Base-by-base conservation (phyloP, 1,284 basidiomycete species). In the Flammula alnicola region DNA sequence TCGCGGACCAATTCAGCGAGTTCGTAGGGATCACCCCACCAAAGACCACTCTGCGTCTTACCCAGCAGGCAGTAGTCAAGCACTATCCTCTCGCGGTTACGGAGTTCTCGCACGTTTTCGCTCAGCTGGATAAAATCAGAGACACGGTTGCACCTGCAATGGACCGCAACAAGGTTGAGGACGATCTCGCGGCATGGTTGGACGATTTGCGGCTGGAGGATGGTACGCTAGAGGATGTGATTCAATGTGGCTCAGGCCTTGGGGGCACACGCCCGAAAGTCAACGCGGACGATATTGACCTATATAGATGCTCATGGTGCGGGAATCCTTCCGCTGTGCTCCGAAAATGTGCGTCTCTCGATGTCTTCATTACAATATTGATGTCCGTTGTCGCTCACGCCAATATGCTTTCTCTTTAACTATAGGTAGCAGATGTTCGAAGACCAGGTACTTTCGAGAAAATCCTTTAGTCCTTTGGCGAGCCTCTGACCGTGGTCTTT, bases 271-370 rank as follows among this genome's bases (percentile, higher is more conserved):
- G 14, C 7, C 2, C n/a, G n/a, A 73, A 65, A 55, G 66, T 78
- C 57, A 75, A 70, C 37, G 62, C 63, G 14, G 75, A 76, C 47
- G 61, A 67, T 14, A 74, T 80, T n/a, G 63, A 62, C 29, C 63
- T 84, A n/a, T 82, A 80, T 61, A 62, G 71, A 29, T 84, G 81
- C 54, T 80, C 80, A 23, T 78, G 74, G 72, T 83, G 82, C 51
- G 68, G 75, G 9, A 83, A 81, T 55, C 78, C 79, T 11, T 81
- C 79, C 26, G 80, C 79, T 4, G 68, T 70, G 4, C 58, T 83
- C 32, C 71, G 72, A 55, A 81, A 75, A 65, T 83, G 80, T 65
- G 19, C 32, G 59, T 51, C 7, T 11, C n/a, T 29, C 17, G 16
- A 19, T 16, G 36, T 2, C 9, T n/a, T n/a, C n/a, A n/a, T n/a